Evolutionary conservation across 2,329 filamentous ascomycete genomes (phyloP), one percentile per base, ranked within the genome.

Genomic region (Chaetomium strumarium): DNA sequence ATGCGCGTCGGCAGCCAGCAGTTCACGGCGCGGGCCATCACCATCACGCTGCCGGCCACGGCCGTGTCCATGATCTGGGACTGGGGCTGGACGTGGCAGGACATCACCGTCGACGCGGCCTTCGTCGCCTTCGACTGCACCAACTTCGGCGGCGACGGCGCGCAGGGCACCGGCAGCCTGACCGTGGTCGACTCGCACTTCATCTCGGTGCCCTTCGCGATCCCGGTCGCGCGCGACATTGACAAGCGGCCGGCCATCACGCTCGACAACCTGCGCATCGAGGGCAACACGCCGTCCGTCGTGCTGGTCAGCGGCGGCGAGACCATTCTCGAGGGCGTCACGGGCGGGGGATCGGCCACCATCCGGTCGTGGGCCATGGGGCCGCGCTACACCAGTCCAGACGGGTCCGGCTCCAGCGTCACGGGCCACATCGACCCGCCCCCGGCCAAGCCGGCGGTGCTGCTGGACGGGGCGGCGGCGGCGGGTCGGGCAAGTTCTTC

Each of bases 61-160:
- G 90, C 87, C 55, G 83, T 95, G 57, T 88, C 80, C 72, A 86
- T 93, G 83, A 90, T 90, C 75, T 95, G 90, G 90, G 88, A 92
- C 72, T 95, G 89, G 89, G 75, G 83, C 16, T 95, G 87, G 85
- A 83, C 84, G 42, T 81, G 92, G 70, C 89, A 92, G 66, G 86
- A 80, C 33, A 61, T 95, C 34, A 77, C 72, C 39, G 88, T 95
- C 70, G 83, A 88, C 67, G 82, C 85, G 65, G 88, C 85, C 65
- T 71, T 75, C n/a, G 70, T 91, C 37, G 90, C 85, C 65, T 72
- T 75, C 16, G 70, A 91, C 37, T 90, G 87, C 51, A 73, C 95
- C 56, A 86, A 93, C 69, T 89, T 95, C 59, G 78, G 81, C 44
- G 38, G 38, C 9, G 9, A 9, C 16, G 38, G 13, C 38, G 16